A percentile compares a stretch with the other conserved stretches of the same genome.
Evolutionary conservation across 164 flowering plant species (phyloP).

Genomic region (Aristolochia fimbriata): DNA sequence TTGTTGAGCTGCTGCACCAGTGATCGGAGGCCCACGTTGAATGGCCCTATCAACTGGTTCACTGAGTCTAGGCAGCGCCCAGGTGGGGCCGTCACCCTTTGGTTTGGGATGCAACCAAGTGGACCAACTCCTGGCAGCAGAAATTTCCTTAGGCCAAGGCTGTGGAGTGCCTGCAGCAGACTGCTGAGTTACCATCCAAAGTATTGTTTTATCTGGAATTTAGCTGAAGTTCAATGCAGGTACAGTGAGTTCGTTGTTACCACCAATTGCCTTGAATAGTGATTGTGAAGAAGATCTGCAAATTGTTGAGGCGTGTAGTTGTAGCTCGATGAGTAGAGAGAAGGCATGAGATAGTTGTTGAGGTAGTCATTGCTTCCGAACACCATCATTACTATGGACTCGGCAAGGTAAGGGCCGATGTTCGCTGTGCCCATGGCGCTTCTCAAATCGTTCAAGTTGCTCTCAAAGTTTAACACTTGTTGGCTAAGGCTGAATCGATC

Average conservation of each 20-base stretch:
- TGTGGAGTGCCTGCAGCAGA: conserved; percentile 46
- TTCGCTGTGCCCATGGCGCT: conserved; percentile 11
- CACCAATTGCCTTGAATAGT: conserved; percentile 42
- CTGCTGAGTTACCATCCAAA: background rate
- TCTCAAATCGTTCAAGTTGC: conserved; percentile 8
- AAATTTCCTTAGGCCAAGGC: conserved; percentile 69
- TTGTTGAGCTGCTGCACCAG: conserved; percentile 43
- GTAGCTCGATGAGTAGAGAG: conserved; percentile 36
- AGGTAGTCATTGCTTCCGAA: conserved; percentile 74
- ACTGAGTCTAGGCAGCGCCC: conserved; percentile 51
- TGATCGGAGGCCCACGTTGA: conserved; percentile 47
- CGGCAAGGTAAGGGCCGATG: conserved; percentile 31
- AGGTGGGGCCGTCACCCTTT: conserved; percentile 34
- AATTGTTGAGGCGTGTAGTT: conserved; percentile 33
- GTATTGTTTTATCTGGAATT: background rate
- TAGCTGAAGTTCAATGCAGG: background rate
- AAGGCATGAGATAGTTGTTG: conserved; percentile 63
- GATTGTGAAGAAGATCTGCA: conserved; percentile 52
- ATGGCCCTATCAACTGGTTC: conserved; percentile 53
- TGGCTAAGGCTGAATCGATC: conserved; percentile 6
- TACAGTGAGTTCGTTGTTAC: conserved; percentile 14
- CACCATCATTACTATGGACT: conserved; percentile 44
- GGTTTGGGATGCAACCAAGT: conserved; percentile 76
- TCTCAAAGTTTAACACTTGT: conserved; percentile 11
- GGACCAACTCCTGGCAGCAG: conserved; percentile 58